Base-by-base conservation (phyloP, 176 grass and related monocot genomes). In the Puccinellia tenuiflora region DNA sequence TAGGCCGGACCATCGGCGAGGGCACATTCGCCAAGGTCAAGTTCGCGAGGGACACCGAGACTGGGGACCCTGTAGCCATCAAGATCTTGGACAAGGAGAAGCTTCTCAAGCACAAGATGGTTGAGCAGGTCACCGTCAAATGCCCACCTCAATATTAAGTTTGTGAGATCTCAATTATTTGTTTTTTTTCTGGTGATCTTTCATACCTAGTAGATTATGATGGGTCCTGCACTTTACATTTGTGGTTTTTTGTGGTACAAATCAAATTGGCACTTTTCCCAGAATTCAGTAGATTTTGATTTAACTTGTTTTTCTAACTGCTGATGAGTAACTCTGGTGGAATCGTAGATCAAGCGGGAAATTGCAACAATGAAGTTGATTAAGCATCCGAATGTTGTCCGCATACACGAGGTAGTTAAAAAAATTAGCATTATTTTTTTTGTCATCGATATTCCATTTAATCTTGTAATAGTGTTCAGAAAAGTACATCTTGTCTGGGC, bases 21-120 rank as follows among this genome's bases (percentile, higher is more conserved):
- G 96, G 96, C 69, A 84, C 93, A 24, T 99, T 99, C 53, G 96
- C 96, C 33, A 99, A 96, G 83, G 96, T 99, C 33, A 88, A 85
- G 40, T 99, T 99, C 64, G 93, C 93, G 0, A 95, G 67, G 86
- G 88, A 99, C 75, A 84, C 80, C 1, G 91, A 90, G 80, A 94
- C 83, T 0, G 77, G 80, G 5, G 89, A 99, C 3, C 85, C 92
- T 1, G 96, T 99, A 37, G 96, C 96, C 45, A 96, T 99, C 83
- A 99, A 99, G 85, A 99, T 99, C 52, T 76, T 99, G 2, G 93
- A 99, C 25, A 99, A 99, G 73, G 96, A 99, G 77, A 99, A 96
- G 62, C 88, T 99, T 57, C 87, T 99, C 76, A 99, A 89, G 87
- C 91, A 99, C 87, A 99, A 94, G 82, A 83, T 99, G 81, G 93